These are phyloP conservation scores for Xylariaceae sp. DNA, from an alignment of 2,329 filamentous ascomycete species.

Conservation along the genomic window DNA sequence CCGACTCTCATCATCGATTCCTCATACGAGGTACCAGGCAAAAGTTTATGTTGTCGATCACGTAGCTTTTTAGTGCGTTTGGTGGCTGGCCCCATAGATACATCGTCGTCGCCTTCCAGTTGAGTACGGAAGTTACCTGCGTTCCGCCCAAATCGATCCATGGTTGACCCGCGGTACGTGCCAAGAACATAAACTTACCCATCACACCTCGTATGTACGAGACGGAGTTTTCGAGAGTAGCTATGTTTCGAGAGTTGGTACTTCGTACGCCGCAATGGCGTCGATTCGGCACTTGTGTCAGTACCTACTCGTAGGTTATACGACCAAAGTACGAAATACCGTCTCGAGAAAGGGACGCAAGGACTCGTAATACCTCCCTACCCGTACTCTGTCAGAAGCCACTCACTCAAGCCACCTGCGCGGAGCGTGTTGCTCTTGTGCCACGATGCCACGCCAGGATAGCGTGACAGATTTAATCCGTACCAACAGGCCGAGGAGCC, in stretches of 20 bases:
- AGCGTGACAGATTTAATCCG: conserved; percentile 19
- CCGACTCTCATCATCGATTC: background rate
- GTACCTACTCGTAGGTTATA: background rate
- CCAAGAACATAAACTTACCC: too few species aligned
- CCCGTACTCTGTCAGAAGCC: conserved; percentile 16
- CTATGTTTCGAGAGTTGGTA: background rate
- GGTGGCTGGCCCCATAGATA: too few species aligned
- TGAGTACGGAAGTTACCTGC: too few species aligned
- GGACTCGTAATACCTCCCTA: conserved; percentile 14
- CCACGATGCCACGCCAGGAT: conserved; percentile 29
- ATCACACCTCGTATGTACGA: background rate
- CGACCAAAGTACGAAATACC: background rate
- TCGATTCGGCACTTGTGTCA: background rate
- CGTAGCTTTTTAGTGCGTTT: too few species aligned
- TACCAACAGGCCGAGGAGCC: conserved; percentile 8
- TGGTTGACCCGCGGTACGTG: too few species aligned
- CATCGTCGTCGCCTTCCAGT: too few species aligned
- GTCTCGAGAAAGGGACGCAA: conserved; percentile 8
- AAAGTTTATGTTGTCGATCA: too few species aligned
- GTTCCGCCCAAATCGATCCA: too few species aligned
- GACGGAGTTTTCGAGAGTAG: background rate
- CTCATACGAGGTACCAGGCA: too few species aligned
- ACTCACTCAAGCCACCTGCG: conserved; percentile 30
- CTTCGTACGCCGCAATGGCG: too few species aligned
- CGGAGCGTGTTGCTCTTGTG: conserved; percentile 29